Evolutionary conservation across 352 stramenopile genomes (phyloP).

Genomic region (Pythium vanterpoolii): DNA sequence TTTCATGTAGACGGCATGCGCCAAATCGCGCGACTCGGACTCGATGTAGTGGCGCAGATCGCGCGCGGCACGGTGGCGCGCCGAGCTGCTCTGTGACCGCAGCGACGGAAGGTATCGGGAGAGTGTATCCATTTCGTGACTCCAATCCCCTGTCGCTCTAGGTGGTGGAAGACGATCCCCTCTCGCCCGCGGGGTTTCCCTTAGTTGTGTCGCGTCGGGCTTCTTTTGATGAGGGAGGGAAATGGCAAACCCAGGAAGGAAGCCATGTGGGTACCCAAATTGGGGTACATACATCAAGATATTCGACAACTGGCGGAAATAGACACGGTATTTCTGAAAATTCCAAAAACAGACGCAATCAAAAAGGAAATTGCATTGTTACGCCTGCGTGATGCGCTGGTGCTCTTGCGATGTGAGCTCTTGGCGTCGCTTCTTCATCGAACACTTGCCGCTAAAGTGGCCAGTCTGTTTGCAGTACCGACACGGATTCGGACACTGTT

Average conservation of each 20-base stretch:
- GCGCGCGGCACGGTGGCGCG: slow-evolving; percentile 63
- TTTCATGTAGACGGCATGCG: slow-evolving; percentile 83
- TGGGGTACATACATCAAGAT: slow-evolving; percentile 2
- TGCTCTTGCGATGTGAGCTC: slow-evolving; percentile 46
- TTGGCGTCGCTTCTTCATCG: slow-evolving; percentile 56
- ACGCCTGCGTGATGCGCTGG: slow-evolving; percentile 57
- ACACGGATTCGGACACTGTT: slow-evolving; percentile 68
- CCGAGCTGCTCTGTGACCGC: slow-evolving; percentile 56
- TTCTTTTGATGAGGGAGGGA: no score
- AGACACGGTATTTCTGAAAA: neutral
- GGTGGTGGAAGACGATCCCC: neutral
- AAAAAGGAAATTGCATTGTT: neutral
- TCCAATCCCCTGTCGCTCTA: neutral
- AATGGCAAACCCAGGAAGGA: slow-evolving; percentile 9
- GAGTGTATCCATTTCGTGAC: slow-evolving; percentile 55
- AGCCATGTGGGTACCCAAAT: slow-evolving; percentile 22
- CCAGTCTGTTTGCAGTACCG: slow-evolving; percentile 74
- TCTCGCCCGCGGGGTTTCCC: neutral
- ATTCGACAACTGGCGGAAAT: neutral
- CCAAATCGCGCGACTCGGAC: slow-evolving; percentile 82
- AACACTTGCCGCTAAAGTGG: slow-evolving; percentile 75
- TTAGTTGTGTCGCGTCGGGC: no score
- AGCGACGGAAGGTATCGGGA: slow-evolving; percentile 73
- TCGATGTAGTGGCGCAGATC: slow-evolving; percentile 83
- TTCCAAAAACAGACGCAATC: neutral